Base-by-base conservation (phyloP, 2,329 filamentous ascomycete species). In the Phialemoniopsis sp. region DNA sequence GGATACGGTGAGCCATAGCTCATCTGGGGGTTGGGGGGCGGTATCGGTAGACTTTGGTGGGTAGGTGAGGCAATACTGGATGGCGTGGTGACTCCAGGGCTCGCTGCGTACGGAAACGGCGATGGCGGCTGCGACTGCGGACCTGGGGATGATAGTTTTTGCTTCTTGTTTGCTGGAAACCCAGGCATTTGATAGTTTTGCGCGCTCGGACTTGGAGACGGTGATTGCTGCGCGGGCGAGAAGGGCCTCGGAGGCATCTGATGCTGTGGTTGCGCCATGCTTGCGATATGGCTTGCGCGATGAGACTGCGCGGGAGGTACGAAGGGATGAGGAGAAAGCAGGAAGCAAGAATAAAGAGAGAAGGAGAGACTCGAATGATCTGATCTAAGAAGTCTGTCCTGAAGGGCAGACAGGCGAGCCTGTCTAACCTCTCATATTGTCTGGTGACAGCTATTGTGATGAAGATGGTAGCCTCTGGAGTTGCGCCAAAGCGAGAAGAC, bases 211-310 rank as follows among this genome's bases (percentile, higher is more conserved):
- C 19, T 38, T 2, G 42, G 43, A 14, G 50, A 48, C 5, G 48
- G 45, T 15, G 50, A 41, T 44, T 54, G 61, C 32, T 62, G 63
- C 2, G 38, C 19, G 2, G 48, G 46, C 3, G 46, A 44, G 28
- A 47, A 49, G 6, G 44, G 46, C 41, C 46, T 29, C 36, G 38
- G 44, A 4, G 43, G 43, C 47, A 65, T 63, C 47, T 72, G 67
- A n/a, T 68, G 63, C 48, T 80, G 76, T 37, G 76, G 74, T 56
- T 83, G 79, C 53, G 79, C 77, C 79, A 83, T 78, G 48, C 48
- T 47, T 38, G 30, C 16, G n/a, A 36, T 28, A 26, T 13, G 14
- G 31, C 39, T 14, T 30, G 32, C 37, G 34, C 35, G 18, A 34
- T 34, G 26, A n/a, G 9, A 13, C 13, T 32, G 26, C 14, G 19